Percentiles rank a stretch among this genome's conserved stretches.
Evolutionary conservation across 306 rosid genomes (phyloP).

Genomic region (Citrullus amarus): DNA sequence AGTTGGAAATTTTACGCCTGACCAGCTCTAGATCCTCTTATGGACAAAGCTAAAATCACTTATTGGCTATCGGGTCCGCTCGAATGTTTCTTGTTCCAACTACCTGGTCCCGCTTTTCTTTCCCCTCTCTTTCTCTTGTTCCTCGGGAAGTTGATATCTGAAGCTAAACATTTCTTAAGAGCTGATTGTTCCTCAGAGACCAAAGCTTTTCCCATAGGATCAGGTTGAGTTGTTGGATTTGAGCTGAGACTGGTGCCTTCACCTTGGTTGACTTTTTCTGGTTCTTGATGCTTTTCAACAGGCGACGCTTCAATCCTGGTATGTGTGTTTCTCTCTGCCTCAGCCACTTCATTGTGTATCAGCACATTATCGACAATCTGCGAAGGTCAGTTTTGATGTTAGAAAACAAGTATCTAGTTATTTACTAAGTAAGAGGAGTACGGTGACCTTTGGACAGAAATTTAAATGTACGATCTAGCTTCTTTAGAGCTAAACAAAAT

Average conservation of each 20-base stretch:
- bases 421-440: neutral
- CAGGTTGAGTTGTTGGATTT: conserved; percentile 25
- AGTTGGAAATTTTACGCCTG: neutral
- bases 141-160: conserved; percentile 45
- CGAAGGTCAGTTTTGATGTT: conserved; percentile 1
- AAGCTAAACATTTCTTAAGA: conserved; percentile 35
- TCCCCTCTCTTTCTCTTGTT: conserved; percentile 79
- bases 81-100: conserved; percentile 68
- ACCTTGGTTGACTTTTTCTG: conserved; percentile 28
- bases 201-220: conserved; percentile 10
- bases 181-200: conserved; percentile 40
- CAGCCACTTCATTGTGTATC: conserved; percentile 42
- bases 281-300: conserved; percentile 9
- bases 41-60: conserved; percentile 4
- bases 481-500: neutral
- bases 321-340: conserved; percentile 23
- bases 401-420: neutral
- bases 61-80: conserved; percentile 60
- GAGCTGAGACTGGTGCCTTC: conserved; percentile 22
- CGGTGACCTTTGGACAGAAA: neutral
- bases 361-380: conserved; percentile 62
- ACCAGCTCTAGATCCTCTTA: neutral
- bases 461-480: neutral
- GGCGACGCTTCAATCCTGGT: neutral
- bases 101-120: conserved; percentile 66